Base-by-base conservation (phyloP, 2,329 filamentous ascomycete genomes). In the Diaporthe australafricana region DNA sequence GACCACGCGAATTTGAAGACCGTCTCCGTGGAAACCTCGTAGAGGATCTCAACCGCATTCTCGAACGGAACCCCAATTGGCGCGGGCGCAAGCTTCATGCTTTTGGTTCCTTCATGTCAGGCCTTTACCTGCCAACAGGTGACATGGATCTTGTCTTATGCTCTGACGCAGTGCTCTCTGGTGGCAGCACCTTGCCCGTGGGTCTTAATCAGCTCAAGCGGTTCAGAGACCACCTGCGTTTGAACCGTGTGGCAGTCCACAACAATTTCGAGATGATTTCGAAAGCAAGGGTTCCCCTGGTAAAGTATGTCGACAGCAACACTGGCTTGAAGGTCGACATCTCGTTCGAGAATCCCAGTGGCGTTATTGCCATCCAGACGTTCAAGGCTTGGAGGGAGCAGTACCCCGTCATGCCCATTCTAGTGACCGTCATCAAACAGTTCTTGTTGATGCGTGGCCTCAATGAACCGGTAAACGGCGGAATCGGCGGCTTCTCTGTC, bases 31-130 rank as follows among this genome's bases (percentile, higher is more conserved):
- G 87, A 25, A 88, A 93, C 57, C 84, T 99, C 17, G 87, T 98
- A 42, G 83, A 89, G 3, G 91, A 94, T 22, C 85, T 98, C 2
- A 86, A 90, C 63, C 78, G 80, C 22, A 86, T 87, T 2, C 87
- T 97, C 77, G 86, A 57, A 12, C 60, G 55, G 48, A 52, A 32
- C 17, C 20, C 25, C 45, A 45, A n/a, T 20, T 73, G 65, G 63
- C 38, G 50, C 12, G 66, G 53, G 20, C 68, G 91, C 14, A 86
- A 91, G 62, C 85, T 98, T 9, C 85, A 88, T 42, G 87, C 92
- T 12, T 99, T 99, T 80, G 96, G 96, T n/a, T 98, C 96, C 0
- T 99, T 95, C 81, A 95, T 94, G 76, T 94, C 94, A 3, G 94
- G 93, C 0, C 85, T 94, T 9, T 91, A 90, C 76, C 83, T 91